phyloP scores from a whole-genome alignment of 306 rosid species.

The Citrullus colocynthis region DNA sequence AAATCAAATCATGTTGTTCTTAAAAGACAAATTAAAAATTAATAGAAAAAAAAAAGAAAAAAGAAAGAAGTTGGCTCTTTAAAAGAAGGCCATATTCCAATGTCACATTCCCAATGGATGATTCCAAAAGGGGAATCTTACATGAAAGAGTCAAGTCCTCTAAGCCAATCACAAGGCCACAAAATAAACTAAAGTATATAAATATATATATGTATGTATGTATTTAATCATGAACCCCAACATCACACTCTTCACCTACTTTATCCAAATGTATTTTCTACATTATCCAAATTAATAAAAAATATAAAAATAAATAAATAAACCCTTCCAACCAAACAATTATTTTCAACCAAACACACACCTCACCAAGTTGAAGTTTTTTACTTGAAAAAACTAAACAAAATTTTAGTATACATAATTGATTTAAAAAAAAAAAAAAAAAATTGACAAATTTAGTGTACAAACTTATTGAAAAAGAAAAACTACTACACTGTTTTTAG shows the following conservation, averaged over 20 bases:
- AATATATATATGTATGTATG: background rate
- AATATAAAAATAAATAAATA: too few relatives aligned
- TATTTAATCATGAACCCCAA: background rate
- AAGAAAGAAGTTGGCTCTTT: background rate
- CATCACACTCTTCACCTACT: background rate
- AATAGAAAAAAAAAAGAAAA: background rate
- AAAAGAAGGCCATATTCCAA: background rate
- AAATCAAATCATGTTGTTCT: background rate
- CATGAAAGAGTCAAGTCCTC: background rate
- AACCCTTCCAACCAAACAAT: background rate
- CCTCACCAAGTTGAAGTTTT: background rate
- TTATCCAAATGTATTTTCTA: background rate
- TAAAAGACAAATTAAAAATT: background rate
- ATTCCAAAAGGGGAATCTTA: slow-evolving; percentile 1
- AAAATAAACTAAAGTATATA: background rate
- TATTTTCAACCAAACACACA: background rate
- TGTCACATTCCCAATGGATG: background rate
- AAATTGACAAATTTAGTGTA: background rate
- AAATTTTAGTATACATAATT: background rate
- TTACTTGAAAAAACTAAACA: background rate
- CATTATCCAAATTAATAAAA: background rate
- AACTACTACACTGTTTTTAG: too few relatives aligned
- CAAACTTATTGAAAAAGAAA: background rate
- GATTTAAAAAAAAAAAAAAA: too few relatives aligned
- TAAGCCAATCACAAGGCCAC: slow-evolving; percentile 4